Evolutionary conservation across 805 yeast species (phyloP).

Genomic region (Cyberlindnera petersonii): DNA sequence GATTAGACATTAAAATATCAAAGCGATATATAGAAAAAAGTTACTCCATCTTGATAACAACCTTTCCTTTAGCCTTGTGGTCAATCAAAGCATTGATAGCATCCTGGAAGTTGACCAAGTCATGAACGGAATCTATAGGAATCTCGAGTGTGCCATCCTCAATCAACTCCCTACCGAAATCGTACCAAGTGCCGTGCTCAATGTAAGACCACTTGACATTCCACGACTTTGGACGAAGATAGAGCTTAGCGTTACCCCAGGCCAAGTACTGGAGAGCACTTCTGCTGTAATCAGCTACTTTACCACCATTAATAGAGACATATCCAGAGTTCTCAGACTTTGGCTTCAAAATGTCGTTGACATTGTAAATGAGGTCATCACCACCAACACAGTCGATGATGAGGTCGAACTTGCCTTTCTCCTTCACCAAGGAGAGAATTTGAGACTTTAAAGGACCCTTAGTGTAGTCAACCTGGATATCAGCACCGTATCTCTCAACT

Average conservation of each 20-base stretch:
- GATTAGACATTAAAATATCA: too few relatives aligned
- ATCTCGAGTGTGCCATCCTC: constrained; percentile 39
- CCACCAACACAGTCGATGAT: constrained; percentile 68
- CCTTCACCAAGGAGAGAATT: constrained; percentile 22
- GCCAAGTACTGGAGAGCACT: constrained; percentile 9
- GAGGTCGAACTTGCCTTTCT: constrained; percentile 46
- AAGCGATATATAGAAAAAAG: too few relatives aligned
- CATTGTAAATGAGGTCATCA: constrained; percentile 41
- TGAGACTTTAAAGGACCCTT: constrained; percentile 37
- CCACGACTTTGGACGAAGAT: constrained; percentile 18
- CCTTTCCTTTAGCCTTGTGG: constrained; percentile 59
- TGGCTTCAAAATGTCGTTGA: constrained; percentile 43
- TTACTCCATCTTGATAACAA: constrained; percentile 38
- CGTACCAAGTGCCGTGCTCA: constrained; percentile 21
- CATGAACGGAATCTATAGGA: constrained; percentile 48
- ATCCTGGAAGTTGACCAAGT: constrained; percentile 42
- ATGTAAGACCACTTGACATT: constrained; percentile 26
- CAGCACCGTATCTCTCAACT: constrained; percentile 53
- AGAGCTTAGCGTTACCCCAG: constrained; percentile 13
- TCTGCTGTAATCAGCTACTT: constrained; percentile 29
- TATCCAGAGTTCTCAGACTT: constrained; percentile 45
- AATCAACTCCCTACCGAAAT: constrained; percentile 33
- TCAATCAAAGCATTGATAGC: constrained; percentile 48
- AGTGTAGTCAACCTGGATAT: constrained; percentile 53
- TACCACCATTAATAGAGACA: constrained; percentile 56